These are phyloP conservation scores for Blepharisma japonicum DNA, from an alignment of 73 alveolate genomes.

Conservation along the genomic window DNA sequence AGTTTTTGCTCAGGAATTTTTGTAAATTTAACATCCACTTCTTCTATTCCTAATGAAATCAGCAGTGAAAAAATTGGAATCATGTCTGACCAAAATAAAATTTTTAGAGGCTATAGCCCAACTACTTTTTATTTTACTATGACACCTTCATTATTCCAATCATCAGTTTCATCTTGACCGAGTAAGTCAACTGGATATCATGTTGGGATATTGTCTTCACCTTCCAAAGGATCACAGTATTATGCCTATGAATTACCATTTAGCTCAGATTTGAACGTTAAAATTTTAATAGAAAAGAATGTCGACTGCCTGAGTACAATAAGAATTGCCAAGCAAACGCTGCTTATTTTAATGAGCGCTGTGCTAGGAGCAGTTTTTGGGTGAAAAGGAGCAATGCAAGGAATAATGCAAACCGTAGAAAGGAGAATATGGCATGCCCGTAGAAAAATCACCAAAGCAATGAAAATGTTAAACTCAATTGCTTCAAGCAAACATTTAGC, in stretches of 20 bases:
- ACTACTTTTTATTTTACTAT: constrained; percentile 11
- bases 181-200: constrained; percentile 15
- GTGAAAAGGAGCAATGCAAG: no score
- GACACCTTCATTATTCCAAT: constrained; percentile 26
- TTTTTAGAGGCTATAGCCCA: constrained; percentile 23
- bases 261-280: neutral
- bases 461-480: no score
- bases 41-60: constrained; percentile 27
- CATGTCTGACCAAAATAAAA: neutral
- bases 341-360: neutral
- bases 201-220: neutral
- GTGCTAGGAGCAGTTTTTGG: constrained; percentile 26
- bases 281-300: neutral
- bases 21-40: constrained; percentile 15
- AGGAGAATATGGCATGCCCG: no score
- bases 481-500: no score
- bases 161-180: neutral
- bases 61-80: neutral
- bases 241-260: neutral
- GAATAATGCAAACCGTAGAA: no score
- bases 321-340: neutral
- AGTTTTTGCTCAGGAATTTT: constrained; percentile 29
- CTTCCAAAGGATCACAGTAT: neutral
- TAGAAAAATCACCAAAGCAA: no score
- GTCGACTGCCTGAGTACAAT: neutral